Conservation (phyloP, 2,329 filamentous ascomycete genomes). For the Chalara sp. region DNA sequence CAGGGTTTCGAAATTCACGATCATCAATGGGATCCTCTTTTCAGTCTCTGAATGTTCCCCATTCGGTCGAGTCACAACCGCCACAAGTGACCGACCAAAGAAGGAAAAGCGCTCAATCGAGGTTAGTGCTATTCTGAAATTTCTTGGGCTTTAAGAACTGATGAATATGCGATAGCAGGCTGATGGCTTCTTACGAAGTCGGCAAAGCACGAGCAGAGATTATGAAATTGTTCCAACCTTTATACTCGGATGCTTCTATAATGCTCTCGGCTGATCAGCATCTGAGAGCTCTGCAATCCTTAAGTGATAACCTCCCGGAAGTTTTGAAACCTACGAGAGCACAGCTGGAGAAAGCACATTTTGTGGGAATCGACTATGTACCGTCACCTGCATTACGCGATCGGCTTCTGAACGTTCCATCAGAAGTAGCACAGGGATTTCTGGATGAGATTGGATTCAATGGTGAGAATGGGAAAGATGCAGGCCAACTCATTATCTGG, state of each 20-base stretch:
- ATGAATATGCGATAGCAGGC: not conserved
- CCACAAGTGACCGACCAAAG: constrained; percentile 11
- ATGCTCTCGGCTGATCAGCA: constrained; percentile 29
- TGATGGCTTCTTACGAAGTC: too few relatives aligned
- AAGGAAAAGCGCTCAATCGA: constrained; percentile 14
- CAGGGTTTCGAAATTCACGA: constrained; percentile 28
- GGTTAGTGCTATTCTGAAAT: constrained; percentile 7
- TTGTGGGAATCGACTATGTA: constrained; percentile 35
- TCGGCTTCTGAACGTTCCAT: constrained; percentile 28
- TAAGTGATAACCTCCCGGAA: constrained; percentile 27
- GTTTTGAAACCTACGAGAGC: constrained; percentile 31
- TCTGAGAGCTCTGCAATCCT: constrained; percentile 21
- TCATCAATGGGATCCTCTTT: constrained; percentile 25
- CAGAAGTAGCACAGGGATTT: constrained; percentile 31
- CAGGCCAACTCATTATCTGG: constrained; percentile 35
- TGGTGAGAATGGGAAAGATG: constrained; percentile 29
- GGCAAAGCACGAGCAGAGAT: constrained; percentile 28
- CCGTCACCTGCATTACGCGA: constrained; percentile 34
- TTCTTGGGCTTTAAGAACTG: not conserved
- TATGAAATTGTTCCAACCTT: constrained; percentile 28
- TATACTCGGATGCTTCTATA: constrained; percentile 28
- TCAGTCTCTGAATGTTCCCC: constrained; percentile 26
- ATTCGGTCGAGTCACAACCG: constrained; percentile 16
- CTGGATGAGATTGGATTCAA: constrained; percentile 31
- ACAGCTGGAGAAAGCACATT: constrained; percentile 34